Evolutionary conservation across 805 yeast species (phyloP).

Genomic region (Yarrowia sp.): DNA sequence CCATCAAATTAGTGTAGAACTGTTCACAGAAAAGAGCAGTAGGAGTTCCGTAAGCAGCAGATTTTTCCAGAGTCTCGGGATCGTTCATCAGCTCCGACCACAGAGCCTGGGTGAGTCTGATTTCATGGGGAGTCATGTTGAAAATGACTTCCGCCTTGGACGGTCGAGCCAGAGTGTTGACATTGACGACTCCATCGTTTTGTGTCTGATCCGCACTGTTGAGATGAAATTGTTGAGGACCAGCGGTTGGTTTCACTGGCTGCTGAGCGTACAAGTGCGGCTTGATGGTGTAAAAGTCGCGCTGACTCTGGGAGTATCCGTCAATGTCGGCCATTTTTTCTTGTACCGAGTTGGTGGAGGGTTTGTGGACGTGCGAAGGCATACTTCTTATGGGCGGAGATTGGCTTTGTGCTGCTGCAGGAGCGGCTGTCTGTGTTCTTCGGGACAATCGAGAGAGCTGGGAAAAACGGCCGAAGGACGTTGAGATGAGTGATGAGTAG

Average conservation of each 20-base stretch:
- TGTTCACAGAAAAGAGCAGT: conserved; percentile 71
- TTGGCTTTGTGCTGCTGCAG: neutral
- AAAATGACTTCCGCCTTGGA: conserved; percentile 9
- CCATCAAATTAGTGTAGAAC: conserved; percentile 65
- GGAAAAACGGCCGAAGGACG: too few species aligned
- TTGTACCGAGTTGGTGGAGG: neutral
- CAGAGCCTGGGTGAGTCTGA: neutral
- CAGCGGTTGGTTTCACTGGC: neutral
- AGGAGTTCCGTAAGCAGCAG: conserved; percentile 29
- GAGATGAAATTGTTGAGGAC: conserved; percentile 8
- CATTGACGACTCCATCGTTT: too few species aligned
- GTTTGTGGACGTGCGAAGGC: neutral
- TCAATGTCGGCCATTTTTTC: conserved; percentile 18
- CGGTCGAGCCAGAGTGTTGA: neutral
- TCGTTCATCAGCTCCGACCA: conserved; percentile 26
- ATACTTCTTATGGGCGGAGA: conserved; percentile 1
- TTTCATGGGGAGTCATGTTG: conserved; percentile 9
- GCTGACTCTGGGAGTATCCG: conserved; percentile 22
- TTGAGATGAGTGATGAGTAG: too few species aligned
- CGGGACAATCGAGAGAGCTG: too few species aligned
- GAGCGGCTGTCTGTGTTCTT: too few species aligned
- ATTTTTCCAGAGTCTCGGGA: conserved; percentile 18
- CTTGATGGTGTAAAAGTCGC: conserved; percentile 18
- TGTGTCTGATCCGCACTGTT: neutral
- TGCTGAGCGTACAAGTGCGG: conserved; percentile 8